These are phyloP conservation scores for Mycena kentingensis DNA, from an alignment of 768 basidiomycete genomes.

Conservation along the genomic window DNA sequence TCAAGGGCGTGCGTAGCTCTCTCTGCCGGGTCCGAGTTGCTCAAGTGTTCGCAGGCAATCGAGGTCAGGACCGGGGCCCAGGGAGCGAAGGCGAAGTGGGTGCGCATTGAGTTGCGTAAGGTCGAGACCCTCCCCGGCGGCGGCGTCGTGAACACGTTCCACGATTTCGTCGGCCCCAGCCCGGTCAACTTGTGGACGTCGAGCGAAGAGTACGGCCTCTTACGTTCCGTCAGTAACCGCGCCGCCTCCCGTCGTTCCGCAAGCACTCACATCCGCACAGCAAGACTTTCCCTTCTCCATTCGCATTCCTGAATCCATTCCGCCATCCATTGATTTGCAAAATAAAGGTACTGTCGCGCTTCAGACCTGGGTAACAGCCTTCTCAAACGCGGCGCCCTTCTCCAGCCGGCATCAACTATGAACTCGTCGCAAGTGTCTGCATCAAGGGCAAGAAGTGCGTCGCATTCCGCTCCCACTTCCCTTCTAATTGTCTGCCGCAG, in stretches of 20 bases:
- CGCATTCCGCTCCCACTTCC: neutral
- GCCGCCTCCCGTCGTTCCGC: conserved; percentile 5
- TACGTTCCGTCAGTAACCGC: conserved; percentile 61
- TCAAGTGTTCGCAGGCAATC: conserved; percentile 56
- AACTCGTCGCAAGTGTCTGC: conserved; percentile 85
- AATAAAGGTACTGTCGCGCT: conserved; percentile 54
- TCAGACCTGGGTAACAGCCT: neutral
- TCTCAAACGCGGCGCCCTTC: neutral
- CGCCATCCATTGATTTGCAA: conserved; percentile 81
- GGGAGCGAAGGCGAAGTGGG: conserved; percentile 89
- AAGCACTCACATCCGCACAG: conserved; percentile 37
- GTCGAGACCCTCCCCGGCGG: conserved; percentile 82
- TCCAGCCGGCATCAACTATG: conserved; percentile 83
- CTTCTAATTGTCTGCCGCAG: conserved; percentile 42
- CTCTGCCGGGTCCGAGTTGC: conserved; percentile 16
- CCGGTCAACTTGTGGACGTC: conserved; percentile 85
- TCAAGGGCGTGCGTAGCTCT: conserved; percentile 71
- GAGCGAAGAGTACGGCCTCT: conserved; percentile 66
- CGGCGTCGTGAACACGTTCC: conserved; percentile 68
- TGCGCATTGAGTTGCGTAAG: conserved; percentile 88
- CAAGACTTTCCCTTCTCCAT: conserved; percentile 90
- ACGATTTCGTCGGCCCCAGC: conserved; percentile 79
- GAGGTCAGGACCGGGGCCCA: conserved; percentile 77
- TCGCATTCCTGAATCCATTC: conserved; percentile 89
- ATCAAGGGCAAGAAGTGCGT: conserved; percentile 82